These are phyloP conservation scores for Populus hybrid DNA, from an alignment of 441 rosid genomes.

Conservation along the genomic window DNA sequence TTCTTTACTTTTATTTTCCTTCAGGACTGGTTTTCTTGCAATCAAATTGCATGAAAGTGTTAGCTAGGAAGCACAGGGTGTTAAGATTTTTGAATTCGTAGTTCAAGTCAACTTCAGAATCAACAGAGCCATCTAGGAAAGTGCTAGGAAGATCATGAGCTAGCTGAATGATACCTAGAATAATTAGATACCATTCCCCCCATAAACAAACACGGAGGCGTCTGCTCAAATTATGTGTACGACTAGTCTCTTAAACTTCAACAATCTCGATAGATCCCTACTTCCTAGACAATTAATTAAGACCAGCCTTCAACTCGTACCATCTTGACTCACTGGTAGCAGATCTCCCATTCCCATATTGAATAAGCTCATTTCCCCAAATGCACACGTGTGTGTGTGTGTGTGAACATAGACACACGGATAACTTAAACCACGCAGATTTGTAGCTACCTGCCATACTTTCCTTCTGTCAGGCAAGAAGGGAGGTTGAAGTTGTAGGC, in stretches of 20 bases:
- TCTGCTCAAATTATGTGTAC: neutral
- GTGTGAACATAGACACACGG: no score
- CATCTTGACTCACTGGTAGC: no score
- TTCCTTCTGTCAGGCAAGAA: neutral
- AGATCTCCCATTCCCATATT: neutral
- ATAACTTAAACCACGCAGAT: neutral
- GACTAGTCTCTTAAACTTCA: neutral
- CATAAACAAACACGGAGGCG: neutral
- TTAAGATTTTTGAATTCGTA: no score
- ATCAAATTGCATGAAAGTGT: no score
- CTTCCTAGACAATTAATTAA: no score
- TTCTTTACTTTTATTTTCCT: no score
- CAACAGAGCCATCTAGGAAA: constrained; percentile 20
- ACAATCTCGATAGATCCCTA: neutral
- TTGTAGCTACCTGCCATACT: neutral
- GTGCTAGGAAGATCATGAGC: neutral
- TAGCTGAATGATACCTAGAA: neutral
- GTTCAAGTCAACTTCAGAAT: constrained; percentile 23
- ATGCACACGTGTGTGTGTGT: neutral
- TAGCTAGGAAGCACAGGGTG: no score
- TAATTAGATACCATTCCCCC: neutral
- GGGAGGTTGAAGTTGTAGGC: no score
- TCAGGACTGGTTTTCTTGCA: no score
- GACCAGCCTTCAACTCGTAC: no score
- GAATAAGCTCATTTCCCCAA: neutral